A percentile compares a stretch with the other conserved stretches of the same genome.
Conservation (phyloP, 805 yeast species). For the Saccharomyces mikatae region DNA sequence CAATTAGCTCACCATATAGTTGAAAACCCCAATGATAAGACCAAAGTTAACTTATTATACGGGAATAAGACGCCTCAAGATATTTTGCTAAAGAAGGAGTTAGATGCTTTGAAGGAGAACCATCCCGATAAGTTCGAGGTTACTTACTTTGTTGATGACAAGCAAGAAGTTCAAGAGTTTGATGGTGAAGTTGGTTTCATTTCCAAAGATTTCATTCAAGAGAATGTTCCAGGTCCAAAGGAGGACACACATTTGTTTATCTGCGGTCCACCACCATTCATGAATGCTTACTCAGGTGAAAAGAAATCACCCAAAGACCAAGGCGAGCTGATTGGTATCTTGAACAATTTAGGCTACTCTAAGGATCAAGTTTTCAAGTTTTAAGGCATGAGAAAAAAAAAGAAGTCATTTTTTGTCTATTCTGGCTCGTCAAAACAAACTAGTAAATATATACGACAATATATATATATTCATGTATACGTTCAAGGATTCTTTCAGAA, state of each 20-base stretch:
- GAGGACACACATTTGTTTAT: constrained; percentile 71
- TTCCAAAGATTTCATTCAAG: constrained; percentile 59
- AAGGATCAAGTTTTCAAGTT: constrained; percentile 87
- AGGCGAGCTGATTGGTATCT: constrained; percentile 86
- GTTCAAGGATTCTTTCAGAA: neutral
- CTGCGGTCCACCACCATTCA: constrained; percentile 93
- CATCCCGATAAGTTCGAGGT: constrained; percentile 74
- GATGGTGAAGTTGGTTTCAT: constrained; percentile 67
- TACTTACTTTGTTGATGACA: constrained; percentile 71
- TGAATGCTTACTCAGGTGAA: constrained; percentile 78
- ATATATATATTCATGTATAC: constrained; percentile 4
- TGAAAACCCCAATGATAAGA: constrained; percentile 76
- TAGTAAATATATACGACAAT: neutral
- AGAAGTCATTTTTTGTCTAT: neutral
- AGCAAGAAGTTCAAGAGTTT: constrained; percentile 26
- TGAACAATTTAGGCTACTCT: constrained; percentile 80
- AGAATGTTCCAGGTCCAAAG: constrained; percentile 56
- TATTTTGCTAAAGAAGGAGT: constrained; percentile 67
- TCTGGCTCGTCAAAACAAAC: neutral
- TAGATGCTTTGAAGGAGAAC: constrained; percentile 48
- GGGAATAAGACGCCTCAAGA: constrained; percentile 76
- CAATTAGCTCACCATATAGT: constrained; percentile 75
- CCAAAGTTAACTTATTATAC: constrained; percentile 75
- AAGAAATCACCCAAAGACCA: constrained; percentile 85
- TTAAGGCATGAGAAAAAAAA: constrained; percentile 30